Evolutionary conservation across 192 early-diverging fungal genomes (phyloP).

Genomic region (Kappamyces sp.): DNA sequence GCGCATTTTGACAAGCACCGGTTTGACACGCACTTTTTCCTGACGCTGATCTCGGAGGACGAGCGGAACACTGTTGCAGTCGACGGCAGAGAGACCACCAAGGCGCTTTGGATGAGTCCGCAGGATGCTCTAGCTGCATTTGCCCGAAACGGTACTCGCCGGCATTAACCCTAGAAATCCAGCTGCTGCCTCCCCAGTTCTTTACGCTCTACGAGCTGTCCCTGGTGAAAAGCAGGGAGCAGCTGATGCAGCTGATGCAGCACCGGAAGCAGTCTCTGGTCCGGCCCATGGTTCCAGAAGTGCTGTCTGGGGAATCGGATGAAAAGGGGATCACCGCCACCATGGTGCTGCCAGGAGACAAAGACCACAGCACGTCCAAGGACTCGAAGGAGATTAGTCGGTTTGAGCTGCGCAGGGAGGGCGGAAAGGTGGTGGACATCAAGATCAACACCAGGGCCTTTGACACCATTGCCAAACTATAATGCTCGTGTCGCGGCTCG

Average conservation of each 20-base stretch:
- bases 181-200: slow-evolving; percentile 65
- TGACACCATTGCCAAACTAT: too few species aligned
- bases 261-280: neutral
- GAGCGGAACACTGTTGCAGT: slow-evolving; percentile 9
- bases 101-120: slow-evolving; percentile 64
- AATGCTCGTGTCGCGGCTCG: too few species aligned
- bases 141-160: slow-evolving; percentile 15
- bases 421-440: slow-evolving; percentile 11
- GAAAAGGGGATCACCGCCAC: neutral
- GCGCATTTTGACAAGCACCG: slow-evolving; percentile 39
- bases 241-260: slow-evolving; percentile 34
- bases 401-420: slow-evolving; percentile 1
- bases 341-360: slow-evolving; percentile 38
- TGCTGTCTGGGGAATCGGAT: neutral
- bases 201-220: slow-evolving; percentile 47
- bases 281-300: neutral
- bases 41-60: slow-evolving; percentile 48
- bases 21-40: slow-evolving; percentile 63
- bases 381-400: neutral
- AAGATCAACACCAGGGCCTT: neutral
- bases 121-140: slow-evolving; percentile 49
- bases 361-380: slow-evolving; percentile 25
- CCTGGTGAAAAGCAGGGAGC: slow-evolving; percentile 34
- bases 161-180: slow-evolving; percentile 22
- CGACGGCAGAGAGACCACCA: slow-evolving; percentile 57